phyloP scores from a whole-genome alignment of 306 rosid genomes.

The Corylus avellana region DNA sequence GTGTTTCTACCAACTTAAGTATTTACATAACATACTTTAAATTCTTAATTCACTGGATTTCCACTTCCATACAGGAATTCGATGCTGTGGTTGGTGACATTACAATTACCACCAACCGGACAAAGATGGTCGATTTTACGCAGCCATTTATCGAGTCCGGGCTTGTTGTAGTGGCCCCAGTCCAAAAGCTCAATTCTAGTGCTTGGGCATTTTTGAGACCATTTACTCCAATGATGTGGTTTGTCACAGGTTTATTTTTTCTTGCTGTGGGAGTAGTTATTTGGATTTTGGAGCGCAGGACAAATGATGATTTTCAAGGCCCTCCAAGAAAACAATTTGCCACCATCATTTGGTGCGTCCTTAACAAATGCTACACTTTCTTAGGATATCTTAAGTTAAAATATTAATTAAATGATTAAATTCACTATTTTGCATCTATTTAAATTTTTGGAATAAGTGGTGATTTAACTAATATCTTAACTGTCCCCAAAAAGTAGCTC shows the following conservation, averaged over 20 bases:
- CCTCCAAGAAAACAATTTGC: conserved; percentile 78
- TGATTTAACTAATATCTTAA: no score
- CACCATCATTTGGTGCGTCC: conserved; percentile 69
- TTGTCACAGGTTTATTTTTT: conserved; percentile 66
- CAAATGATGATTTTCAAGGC: conserved; percentile 84
- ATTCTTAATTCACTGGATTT: conserved; percentile 22
- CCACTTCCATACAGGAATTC: conserved; percentile 51
- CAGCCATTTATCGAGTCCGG: conserved; percentile 95
- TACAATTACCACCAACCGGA: conserved; percentile 77
- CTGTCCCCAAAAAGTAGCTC: no score
- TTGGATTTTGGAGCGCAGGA: conserved; percentile 93
- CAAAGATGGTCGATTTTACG: conserved; percentile 89
- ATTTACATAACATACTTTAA: not conserved
- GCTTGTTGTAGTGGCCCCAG: conserved; percentile 82
- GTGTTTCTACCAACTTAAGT: not conserved
- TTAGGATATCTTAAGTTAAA: not conserved
- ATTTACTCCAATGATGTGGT: conserved; percentile 77
- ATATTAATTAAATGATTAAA: no score
- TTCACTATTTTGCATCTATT: no score
- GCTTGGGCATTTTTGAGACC: conserved; percentile 93
- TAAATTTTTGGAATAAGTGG: no score
- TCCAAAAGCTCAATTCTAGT: conserved; percentile 47
- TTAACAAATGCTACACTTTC: not conserved
- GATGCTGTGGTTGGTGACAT: conserved; percentile 92
- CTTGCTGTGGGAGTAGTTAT: conserved; percentile 72